Base-by-base conservation (phyloP, 306 rosid species). In the Pachyrhizus erosus region DNA sequence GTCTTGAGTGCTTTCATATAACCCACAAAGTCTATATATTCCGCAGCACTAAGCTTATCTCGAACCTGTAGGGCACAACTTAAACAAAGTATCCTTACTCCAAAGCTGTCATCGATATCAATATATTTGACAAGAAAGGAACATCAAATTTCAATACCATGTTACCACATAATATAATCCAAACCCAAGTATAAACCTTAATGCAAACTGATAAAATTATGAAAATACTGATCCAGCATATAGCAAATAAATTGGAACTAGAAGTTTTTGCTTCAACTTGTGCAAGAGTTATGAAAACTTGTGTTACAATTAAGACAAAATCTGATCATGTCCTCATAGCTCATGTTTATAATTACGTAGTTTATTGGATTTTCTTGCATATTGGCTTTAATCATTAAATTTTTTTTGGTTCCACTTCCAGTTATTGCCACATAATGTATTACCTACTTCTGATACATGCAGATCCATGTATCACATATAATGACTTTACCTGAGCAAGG, bases 1-100 rank as follows among this genome's bases (percentile, higher is more conserved):
- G 93, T 89, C 86, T 93, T 93, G 9, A 95, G 92, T 48, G 98
- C 98, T 85, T 92, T 93, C 98, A 95, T 93, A 75, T 80, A 89
- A 75, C 86, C 86, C 76, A 93, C 97, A 80, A 93, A 95, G 76
- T 90, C 93, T 75, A 76, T 79, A 84, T 95, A 95, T 80, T 95
- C 98, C 8, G 87, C 69, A 46, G 88, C 72, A 87, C 89, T 88
- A 52, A 93, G 98, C 84, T 90, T 91, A 80, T 88, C 98, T 75
- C 86, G 87, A 64, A 93, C 98, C 98, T 94, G 90, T 13, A 84
- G 72, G 67, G 55, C 77, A 82, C 60, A 70, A 43, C 60, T 67
- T 45, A 46, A 77, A 85, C 79, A 67, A 73, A 70, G 71, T 52
- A 80, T 48, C 70, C 64, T 34, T 21, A 82, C 33, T 18, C 64